These are phyloP conservation scores for Naematelia encephala DNA, from an alignment of 768 basidiomycete species.

Conservation along the genomic window DNA sequence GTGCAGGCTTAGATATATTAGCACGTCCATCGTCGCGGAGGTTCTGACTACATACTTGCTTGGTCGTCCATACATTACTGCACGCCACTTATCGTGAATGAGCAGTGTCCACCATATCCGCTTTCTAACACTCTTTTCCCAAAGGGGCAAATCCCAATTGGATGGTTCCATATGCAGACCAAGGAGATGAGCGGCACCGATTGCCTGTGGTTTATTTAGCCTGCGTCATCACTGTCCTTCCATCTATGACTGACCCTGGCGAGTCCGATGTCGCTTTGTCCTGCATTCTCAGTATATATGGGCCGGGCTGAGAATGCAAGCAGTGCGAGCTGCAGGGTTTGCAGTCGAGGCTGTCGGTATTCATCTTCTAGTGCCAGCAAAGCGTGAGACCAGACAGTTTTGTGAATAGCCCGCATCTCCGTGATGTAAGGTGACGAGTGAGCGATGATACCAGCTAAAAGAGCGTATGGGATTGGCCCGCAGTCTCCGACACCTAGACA, in stretches of 20 bases:
- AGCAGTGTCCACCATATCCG: conserved; percentile 21
- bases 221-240: neutral
- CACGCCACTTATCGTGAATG: conserved; percentile 23
- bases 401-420: conserved; percentile 17
- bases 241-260: conserved; percentile 10
- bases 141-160: conserved; percentile 22
- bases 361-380: conserved; percentile 28
- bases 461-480: conserved; percentile 21
- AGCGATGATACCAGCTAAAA: conserved; percentile 24
- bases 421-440: conserved; percentile 24
- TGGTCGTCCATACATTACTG: no score
- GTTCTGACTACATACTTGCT: no score
- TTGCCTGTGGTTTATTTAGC: conserved; percentile 14
- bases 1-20: no score
- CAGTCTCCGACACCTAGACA: conserved; percentile 10
- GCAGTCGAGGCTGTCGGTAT: conserved; percentile 28
- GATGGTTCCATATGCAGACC: conserved; percentile 29
- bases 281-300: conserved; percentile 3
- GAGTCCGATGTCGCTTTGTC: conserved; percentile 6
- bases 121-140: conserved; percentile 19
- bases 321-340: conserved; percentile 24
- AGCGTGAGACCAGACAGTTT: conserved; percentile 20
- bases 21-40: no score
- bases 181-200: conserved; percentile 27
- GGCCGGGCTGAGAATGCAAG: conserved; percentile 21